Evolutionary conservation across 2,329 filamentous ascomycete species (phyloP), one percentile per base, ranked within the genome.

Genomic region (Claviceps capensis): DNA sequence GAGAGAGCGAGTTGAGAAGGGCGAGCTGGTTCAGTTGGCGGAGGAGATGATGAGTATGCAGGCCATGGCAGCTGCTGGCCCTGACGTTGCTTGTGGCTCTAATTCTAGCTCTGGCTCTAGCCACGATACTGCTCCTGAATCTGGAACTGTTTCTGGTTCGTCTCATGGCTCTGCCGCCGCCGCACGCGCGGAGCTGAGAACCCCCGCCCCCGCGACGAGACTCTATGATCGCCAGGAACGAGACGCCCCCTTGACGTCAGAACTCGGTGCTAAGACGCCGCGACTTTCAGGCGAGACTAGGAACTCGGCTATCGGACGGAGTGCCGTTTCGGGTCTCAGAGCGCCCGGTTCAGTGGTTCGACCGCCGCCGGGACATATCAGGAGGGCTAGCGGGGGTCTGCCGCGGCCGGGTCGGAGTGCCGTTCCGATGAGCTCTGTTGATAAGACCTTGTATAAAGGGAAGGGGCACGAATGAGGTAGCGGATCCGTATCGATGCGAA

Each of bases 11-110:
- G 78, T 88, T 19, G 87, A 93, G 69, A 91, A 93, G 73, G 85
- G 86, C 50, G 87, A 91, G 68, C 73, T 93, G 41, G 87, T 93
- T 38, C 79, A 82, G 52, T 77, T 88, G 5, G 87, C 88, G 1
- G 87, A 93, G 65, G 87, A 93, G 70, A 86, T 93, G 82, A 83
- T 93, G 69, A 73, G 74, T 49, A 81, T 91, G 68, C 75, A 81
- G 65, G 75, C 34, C 23, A 34, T 34, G 23, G 23, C 23, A n/a
- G 43, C 6, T 16, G 26, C 43, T 17, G 43, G 4, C 41, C 17
- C 44, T 46, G 43, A 23, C 8, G 44, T 26, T n/a, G 44, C 44
- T 30, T 30, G 8, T 30, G 26, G 26, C 26, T 30, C 7, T 30
- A 30, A 30, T 9, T 30, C 8, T 9, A 2, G 8, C 7, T 26